Base-by-base conservation (phyloP, 78 protist species). In the Dictyostelium intermedium region DNA sequence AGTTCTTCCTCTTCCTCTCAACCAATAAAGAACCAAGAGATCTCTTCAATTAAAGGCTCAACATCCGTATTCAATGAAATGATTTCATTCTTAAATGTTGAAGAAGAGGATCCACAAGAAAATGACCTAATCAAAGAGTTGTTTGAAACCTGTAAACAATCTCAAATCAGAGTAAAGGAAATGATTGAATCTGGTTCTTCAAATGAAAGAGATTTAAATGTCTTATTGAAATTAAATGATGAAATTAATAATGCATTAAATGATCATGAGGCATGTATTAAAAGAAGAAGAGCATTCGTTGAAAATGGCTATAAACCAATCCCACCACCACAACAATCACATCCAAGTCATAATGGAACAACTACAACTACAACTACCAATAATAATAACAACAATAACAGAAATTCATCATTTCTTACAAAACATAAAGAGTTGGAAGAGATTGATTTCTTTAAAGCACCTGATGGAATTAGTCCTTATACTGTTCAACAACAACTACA, bases 21-120 rank as follows among this genome's bases (percentile, higher is more conserved):
- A 47, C 84, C 91, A 85, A 47, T 66, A n/a, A 56, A 43, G 30
- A 80, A 66, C 23, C 94, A 89, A 70, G 94, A 89, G 13, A 89
- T 89, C 8, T 78, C 94, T 9, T 80, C 87, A 8, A 89, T 89
- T 14, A 78, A 80, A 70, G 94, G 94, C n/a, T 69, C 73, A 30
- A 30, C 83, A 10, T 74, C 94, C 2, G 87, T 89, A 13, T 80
- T 89, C 50, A 41, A 35, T 13, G 94, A 89, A 74, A 89, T 89
- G 94, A 76, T 89, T 20, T 69, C 82, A 16, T 89, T 89, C 34
- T 70, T 89, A 32, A 89, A 89, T 80, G 82, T 89, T 1, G 94
- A 89, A 27, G 87, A 89, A 27, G 94, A 89, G 35, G 94, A 78
- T 50, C 94, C 94, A 39, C 16, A 66, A 10, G 81, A 89, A 20